Evolutionary conservation across 176 grass and related monocot genomes (phyloP), one percentile per base, ranked within the genome.

Genomic region (Carex littledalei): DNA sequence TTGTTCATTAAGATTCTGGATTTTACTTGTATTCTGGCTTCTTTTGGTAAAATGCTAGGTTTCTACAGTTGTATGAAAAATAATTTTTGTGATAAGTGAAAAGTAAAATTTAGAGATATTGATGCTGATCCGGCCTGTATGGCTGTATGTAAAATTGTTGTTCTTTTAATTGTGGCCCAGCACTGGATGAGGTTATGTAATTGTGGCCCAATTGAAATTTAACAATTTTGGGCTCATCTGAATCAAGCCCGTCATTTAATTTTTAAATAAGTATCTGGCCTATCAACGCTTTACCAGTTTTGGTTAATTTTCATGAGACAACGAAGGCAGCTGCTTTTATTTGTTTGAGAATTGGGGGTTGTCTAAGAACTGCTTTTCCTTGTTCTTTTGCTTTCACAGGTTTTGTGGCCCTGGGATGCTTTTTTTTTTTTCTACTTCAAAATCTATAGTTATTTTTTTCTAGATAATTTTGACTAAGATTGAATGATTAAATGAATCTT

Each of bases 371-470:
- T 24, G 74, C 74, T 78, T 78, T 78, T 17, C 52, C 52, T 56
- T 78, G 54, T 78, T 57, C 52, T 78, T 78, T 78, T 78, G 52
- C 74, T 78, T 78, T 78, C 52, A 34, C 24, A 78, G 24, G 34
- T 57, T 57, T 57, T 34, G 52, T 78, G 74, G 74, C 50, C 74
- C 74, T 34, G 2, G 50, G 17, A 16, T 76, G 72, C 12, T 31
- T 76, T 52, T 13, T 6, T 57, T 72, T 78, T 56, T 2, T 50
- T 2, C 8, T 6, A 37, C 26, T 29, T 29, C 26, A 29, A 29
- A 29, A 29, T 29, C 26, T 29, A 29, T 29, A 29, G 26, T 29
- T 29, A 29, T 29, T 29, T 29, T 29, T 29, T 29, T 29, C 26
- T 29, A 29, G 0, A 26, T 26, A 26, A 26, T 26, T 26, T 26